Evolutionary conservation across 2,329 filamentous ascomycete genomes (phyloP).

Genomic region (Stachybotrys chartarum): DNA sequence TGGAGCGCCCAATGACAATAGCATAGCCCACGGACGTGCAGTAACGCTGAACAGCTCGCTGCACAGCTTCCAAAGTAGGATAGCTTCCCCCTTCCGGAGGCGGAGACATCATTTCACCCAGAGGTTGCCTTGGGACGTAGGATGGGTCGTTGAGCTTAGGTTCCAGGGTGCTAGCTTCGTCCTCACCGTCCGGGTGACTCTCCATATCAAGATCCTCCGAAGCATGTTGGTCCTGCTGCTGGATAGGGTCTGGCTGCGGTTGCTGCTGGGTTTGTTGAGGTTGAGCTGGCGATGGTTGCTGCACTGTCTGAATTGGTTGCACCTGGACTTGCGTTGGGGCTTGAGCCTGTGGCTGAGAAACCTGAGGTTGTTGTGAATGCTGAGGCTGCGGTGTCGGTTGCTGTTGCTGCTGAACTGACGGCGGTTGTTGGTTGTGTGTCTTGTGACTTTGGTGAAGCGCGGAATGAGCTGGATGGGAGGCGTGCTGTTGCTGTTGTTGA

Average conservation of each 20-base stretch:
- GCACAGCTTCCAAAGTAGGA: slow-evolving; percentile 56
- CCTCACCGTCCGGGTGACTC: slow-evolving; percentile 39
- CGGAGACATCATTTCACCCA: slow-evolving; percentile 54
- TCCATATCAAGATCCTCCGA: slow-evolving; percentile 48
- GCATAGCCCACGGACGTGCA: slow-evolving; percentile 62
- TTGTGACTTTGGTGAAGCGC: slow-evolving; percentile 15
- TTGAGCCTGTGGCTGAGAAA: slow-evolving; percentile 6
- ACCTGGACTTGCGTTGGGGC: slow-evolving; percentile 19
- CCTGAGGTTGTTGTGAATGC: slow-evolving; percentile 16
- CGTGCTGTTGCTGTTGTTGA: slow-evolving; percentile 18
- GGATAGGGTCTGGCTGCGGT: slow-evolving; percentile 22
- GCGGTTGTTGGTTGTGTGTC: slow-evolving; percentile 11
- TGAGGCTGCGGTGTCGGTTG: slow-evolving; percentile 20
- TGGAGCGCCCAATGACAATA: slow-evolving; percentile 60
- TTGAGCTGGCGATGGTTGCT: slow-evolving; percentile 17
- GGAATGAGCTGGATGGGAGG: slow-evolving; percentile 14
- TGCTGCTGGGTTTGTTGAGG: slow-evolving; percentile 13
- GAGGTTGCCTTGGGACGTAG: slow-evolving; percentile 45
- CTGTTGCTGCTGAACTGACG: slow-evolving; percentile 16
- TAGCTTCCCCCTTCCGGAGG: slow-evolving; percentile 59
- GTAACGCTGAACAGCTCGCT: slow-evolving; percentile 57
- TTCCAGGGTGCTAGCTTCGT: slow-evolving; percentile 34
- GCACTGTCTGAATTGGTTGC: slow-evolving; percentile 17
- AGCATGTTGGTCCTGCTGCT: slow-evolving; percentile 32
- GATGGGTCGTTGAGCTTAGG: slow-evolving; percentile 41